These are phyloP conservation scores for Davidsoniella virescens DNA, from an alignment of 2,329 filamentous ascomycete species.

Conservation along the genomic window DNA sequence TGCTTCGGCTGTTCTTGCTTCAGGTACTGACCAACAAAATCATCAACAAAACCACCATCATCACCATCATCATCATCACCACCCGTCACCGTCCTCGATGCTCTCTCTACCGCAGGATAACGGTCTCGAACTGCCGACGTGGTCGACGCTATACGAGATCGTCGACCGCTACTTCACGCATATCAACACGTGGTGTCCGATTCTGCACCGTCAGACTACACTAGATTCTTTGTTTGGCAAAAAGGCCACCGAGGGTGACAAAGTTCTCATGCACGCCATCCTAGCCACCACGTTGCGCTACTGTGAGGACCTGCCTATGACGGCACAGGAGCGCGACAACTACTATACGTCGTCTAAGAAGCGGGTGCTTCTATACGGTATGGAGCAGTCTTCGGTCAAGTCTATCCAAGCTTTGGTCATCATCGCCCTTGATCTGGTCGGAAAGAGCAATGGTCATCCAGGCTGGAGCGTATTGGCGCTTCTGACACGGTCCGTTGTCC, in stretches of 20 bases:
- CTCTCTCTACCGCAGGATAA: neutral
- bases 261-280: constrained; percentile 72
- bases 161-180: constrained; percentile 68
- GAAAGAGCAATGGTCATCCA: constrained; percentile 75
- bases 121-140: constrained; percentile 56
- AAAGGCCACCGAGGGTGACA: constrained; percentile 62
- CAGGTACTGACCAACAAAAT: too few relatives aligned
- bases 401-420: constrained; percentile 78
- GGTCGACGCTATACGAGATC: constrained; percentile 55
- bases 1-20: neutral
- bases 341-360: constrained; percentile 75
- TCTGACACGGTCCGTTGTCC: constrained; percentile 76
- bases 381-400: constrained; percentile 82
- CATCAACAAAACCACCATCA: too few relatives aligned
- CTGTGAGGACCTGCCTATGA: constrained; percentile 60
- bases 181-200: constrained; percentile 74
- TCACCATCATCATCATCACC: neutral
- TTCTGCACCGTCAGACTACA: constrained; percentile 71
- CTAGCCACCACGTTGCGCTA: constrained; percentile 78
- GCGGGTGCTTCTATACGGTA: constrained; percentile 69
- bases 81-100: neutral
- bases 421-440: constrained; percentile 67
- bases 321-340: constrained; percentile 51
- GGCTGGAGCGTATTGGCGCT: constrained; percentile 85
- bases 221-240: constrained; percentile 69